phyloP scores from a whole-genome alignment of 2,329 filamentous ascomycete genomes.

The Pyricularia sp. region DNA sequence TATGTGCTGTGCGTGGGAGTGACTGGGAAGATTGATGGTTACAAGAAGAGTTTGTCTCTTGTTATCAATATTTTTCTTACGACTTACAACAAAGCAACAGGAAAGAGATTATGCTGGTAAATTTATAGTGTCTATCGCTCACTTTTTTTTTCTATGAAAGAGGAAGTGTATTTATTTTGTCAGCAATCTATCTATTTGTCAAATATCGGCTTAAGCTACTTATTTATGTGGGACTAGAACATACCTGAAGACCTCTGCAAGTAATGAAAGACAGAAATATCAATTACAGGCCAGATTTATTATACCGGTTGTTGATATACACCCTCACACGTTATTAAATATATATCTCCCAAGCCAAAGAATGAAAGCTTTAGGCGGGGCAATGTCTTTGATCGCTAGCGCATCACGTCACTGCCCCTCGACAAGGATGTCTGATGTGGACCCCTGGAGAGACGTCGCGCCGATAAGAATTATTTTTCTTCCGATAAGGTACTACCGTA shows the following conservation, averaged over 20 bases:
- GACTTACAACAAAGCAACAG: not conserved
- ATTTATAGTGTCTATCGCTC: constrained; percentile 1
- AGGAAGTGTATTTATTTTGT: not conserved
- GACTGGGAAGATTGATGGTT: not conserved
- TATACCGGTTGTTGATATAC: not conserved
- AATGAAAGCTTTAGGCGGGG: not conserved
- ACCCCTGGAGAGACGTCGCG: not conserved
- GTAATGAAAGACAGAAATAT: not conserved
- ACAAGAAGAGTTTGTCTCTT: too few species aligned
- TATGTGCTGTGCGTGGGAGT: not conserved
- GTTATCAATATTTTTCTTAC: not conserved
- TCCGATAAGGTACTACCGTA: not conserved
- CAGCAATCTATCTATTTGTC: too few species aligned
- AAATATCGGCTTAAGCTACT: not conserved
- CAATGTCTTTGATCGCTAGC: not conserved
- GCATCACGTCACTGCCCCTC: not conserved
- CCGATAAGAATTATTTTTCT: not conserved
- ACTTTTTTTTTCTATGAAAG: constrained; percentile 5
- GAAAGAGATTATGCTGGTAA: not conserved
- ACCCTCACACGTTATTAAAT: not conserved
- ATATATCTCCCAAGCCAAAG: not conserved
- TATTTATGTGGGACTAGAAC: not conserved
- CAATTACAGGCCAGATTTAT: not conserved
- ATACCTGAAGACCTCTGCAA: not conserved
- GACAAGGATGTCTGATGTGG: not conserved